These are phyloP conservation scores for Zychaea mexicana DNA, from an alignment of 371 early-diverging fungal genomes.

Conservation along the genomic window DNA sequence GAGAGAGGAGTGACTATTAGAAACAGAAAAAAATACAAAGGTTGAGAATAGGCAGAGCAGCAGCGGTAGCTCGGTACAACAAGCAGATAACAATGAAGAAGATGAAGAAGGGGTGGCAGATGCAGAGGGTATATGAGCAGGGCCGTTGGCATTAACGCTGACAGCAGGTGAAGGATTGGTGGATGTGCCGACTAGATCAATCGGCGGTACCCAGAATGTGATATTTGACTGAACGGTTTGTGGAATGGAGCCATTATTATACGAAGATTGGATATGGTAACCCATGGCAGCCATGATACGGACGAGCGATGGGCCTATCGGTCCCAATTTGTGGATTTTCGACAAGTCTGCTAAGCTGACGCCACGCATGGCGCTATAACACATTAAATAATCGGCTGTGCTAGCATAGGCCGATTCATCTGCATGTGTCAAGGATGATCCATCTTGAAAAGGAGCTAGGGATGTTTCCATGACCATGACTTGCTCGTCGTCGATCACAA, in stretches of 20 bases:
- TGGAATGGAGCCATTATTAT: constrained; percentile 7
- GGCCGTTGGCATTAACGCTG: constrained; percentile 22
- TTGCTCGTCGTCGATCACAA: background rate
- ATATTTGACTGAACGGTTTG: constrained; percentile 20
- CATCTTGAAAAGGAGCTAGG: constrained; percentile 31
- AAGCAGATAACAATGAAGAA: constrained; percentile 1
- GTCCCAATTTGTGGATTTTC: constrained; percentile 25
- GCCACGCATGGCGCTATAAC: constrained; percentile 30
- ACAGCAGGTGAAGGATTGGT: constrained; percentile 33
- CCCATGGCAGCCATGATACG: constrained; percentile 41
- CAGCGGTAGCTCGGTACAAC: background rate
- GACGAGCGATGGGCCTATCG: constrained; percentile 46
- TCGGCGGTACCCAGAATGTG: constrained; percentile 30
- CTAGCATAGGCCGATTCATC: constrained; percentile 26
- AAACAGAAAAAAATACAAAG: constrained; percentile 10
- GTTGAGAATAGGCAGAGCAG: background rate
- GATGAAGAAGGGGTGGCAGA: constrained; percentile 10
- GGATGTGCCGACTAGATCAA: constrained; percentile 25
- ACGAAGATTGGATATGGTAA: constrained; percentile 23
- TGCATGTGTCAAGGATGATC: constrained; percentile 47
- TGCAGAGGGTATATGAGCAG: constrained; percentile 23
- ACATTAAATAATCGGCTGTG: constrained; percentile 45
- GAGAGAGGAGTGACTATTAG: background rate
- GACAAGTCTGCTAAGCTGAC: constrained; percentile 10
- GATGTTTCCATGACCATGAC: constrained; percentile 35